phyloP scores from a whole-genome alignment of 2,329 filamentous ascomycete genomes.

The Calonectria montana region DNA sequence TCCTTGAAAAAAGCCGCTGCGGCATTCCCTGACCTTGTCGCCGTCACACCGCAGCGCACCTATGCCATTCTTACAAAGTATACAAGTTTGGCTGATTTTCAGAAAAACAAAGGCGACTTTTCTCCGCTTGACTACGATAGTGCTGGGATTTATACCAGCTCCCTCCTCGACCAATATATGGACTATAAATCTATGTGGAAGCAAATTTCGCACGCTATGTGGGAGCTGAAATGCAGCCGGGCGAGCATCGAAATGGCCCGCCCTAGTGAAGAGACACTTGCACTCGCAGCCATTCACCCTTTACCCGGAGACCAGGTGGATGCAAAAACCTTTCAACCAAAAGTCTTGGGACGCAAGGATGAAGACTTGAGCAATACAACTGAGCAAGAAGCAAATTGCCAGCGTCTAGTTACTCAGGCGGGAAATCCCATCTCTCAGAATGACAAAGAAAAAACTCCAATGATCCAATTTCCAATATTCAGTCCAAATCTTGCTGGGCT shows the following conservation, averaged over 20 bases:
- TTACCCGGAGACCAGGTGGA: no score
- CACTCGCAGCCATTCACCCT: no score
- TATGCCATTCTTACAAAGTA: conserved; percentile 16
- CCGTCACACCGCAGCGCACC: background rate
- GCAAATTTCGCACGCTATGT: background rate
- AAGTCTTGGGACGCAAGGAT: no score
- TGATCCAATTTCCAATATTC: no score
- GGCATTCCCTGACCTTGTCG: conserved; percentile 2
- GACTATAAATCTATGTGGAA: conserved; percentile 17
- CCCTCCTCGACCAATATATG: conserved; percentile 5
- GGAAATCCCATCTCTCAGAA: no score
- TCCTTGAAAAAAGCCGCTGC: background rate
- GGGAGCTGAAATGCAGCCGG: no score
- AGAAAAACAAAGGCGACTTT: background rate
- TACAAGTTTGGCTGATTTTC: background rate
- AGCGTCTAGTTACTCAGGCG: background rate
- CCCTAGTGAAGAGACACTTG: no score
- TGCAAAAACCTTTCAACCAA: no score
- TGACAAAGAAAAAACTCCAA: no score
- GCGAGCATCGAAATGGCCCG: no score
- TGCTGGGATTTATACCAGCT: background rate
- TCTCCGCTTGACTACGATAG: background rate
- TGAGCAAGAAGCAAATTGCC: background rate
- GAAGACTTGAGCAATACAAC: no score
- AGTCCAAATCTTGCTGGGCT: no score